These are phyloP conservation scores for Stygiomarasmius scandens DNA, from an alignment of 1,284 basidiomycete species.

Conservation along the genomic window DNA sequence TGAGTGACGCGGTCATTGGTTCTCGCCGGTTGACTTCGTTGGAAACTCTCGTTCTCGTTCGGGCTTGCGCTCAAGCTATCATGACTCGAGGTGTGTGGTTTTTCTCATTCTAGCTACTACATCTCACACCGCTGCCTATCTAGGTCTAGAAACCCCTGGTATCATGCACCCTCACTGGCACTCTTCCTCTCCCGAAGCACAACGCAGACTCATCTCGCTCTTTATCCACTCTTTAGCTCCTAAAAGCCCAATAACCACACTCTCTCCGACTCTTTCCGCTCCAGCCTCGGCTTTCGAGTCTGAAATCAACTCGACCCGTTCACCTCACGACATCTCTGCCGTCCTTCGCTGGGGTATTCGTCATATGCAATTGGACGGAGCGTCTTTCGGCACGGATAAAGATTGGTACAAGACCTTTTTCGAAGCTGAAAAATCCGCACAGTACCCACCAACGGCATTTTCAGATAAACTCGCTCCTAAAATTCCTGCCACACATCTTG, in stretches of 20 bases:
- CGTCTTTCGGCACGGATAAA: constrained; percentile 60
- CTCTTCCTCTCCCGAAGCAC: constrained; percentile 66
- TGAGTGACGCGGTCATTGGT: constrained; percentile 58
- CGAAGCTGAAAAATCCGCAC: constrained; percentile 54
- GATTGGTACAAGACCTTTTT: constrained; percentile 68
- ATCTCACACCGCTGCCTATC: constrained; percentile 5
- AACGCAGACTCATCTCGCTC: constrained; percentile 69
- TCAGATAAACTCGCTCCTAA: constrained; percentile 58
- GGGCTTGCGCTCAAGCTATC: constrained; percentile 66
- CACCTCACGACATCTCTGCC: constrained; percentile 73
- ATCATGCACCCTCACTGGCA: constrained; percentile 83
- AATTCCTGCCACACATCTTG: constrained; percentile 56
- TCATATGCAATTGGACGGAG: constrained; percentile 62
- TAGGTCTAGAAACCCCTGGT: constrained; percentile 74
- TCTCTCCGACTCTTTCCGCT: constrained; percentile 50
- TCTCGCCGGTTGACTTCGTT: constrained; percentile 56
- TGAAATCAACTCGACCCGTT: constrained; percentile 63
- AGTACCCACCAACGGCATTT: constrained; percentile 63
- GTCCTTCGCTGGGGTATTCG: constrained; percentile 79
- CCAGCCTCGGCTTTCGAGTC: constrained; percentile 56
- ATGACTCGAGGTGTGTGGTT: constrained; percentile 54
- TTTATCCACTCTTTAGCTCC: constrained; percentile 66
- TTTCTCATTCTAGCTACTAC: constrained; percentile 7
- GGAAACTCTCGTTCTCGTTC: constrained; percentile 63
- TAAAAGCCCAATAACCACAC: constrained; percentile 44